A percentile compares a stretch with the other conserved stretches of the same genome.
These are phyloP conservation scores for Sphaerulina populicola DNA, from an alignment of 2,329 filamentous ascomycete species.

Conservation along the genomic window DNA sequence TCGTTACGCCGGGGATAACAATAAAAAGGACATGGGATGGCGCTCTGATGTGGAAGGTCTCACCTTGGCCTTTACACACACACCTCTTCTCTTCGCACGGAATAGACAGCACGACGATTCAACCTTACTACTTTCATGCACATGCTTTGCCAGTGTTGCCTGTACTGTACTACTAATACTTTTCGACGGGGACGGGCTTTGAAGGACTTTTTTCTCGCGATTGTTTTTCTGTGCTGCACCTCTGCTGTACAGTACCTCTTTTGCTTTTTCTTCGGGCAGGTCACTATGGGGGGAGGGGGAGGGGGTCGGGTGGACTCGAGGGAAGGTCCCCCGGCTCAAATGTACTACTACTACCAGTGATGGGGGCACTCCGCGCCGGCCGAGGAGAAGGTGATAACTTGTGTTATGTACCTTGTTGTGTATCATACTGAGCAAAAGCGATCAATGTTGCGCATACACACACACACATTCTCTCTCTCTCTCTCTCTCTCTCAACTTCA, in stretches of 20 bases:
- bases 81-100: constrained; percentile 4
- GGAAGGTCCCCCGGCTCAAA: not conserved
- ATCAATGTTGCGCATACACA: not conserved
- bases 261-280: not conserved
- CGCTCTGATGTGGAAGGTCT: constrained; percentile 1
- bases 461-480: not conserved
- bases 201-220: not conserved
- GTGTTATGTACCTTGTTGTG: not conserved
- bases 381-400: not conserved
- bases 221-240: constrained; percentile 1
- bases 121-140: constrained; percentile 6
- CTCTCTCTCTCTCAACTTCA: too few species aligned
- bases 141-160: constrained; percentile 6
- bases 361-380: constrained; percentile 1
- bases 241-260: constrained; percentile 6
- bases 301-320: not conserved
- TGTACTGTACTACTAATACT: constrained; percentile 9
- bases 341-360: constrained; percentile 1
- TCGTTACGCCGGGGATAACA: constrained; percentile 13
- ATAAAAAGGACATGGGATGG: constrained; percentile 9
- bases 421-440: constrained; percentile 1
- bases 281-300: not conserved
- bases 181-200: not conserved
- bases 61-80: not conserved
- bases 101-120: constrained; percentile 6